Base-by-base conservation (phyloP, 208 protist genomes). In the Trypanosoma mega region DNA sequence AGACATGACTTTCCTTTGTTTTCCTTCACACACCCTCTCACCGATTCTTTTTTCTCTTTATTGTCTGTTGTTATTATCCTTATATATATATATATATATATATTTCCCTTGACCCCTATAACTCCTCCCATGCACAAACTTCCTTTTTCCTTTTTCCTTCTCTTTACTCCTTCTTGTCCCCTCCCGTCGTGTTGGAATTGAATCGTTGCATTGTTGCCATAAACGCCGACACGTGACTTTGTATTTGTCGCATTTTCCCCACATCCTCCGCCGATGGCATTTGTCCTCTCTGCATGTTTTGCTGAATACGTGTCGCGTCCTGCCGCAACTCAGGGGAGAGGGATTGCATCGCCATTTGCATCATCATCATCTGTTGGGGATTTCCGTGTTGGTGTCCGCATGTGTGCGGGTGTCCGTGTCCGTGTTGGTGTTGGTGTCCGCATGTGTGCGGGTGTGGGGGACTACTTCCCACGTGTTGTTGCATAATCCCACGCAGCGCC, bases 131-230 rank as follows among this genome's bases (percentile, higher is more conserved):
- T n/a, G n/a, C n/a, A n/a, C n/a, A n/a, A n/a, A n/a, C n/a, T 47
- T 44, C 26, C 33, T 61, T 56, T 68, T 62, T 43, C 48, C 50
- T 30, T 63, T 63, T 58, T 21, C 61, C 41, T 67, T 58, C 2
- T 11, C 2, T 24, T 26, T 33, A 20, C 2, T 27, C 41, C 44
- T 29, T 0, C n/a, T 26, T 27, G 20, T 34, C 27, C 27, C 41
- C n/a, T n/a, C n/a, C n/a, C n/a, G n/a, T n/a, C n/a, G n/a, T n/a
- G n/a, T n/a, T n/a, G n/a, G n/a, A n/a, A 52, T 52, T 50, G 45
- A 94, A 94, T 43, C 76, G 72, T 45, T 82, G 53, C 78, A 95
- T 79, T 6, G 89, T 93, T 11, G 59, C 44, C 60, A 92, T 85
- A 54, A 89, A 91, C 1, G 89, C 76, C 16, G 65, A 75, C n/a